A percentile compares a stretch with the other conserved stretches of the same genome.
Evolutionary conservation across 2,329 filamentous ascomycete genomes (phyloP).

Genomic region (Coniosporium tulheliwenetii): DNA sequence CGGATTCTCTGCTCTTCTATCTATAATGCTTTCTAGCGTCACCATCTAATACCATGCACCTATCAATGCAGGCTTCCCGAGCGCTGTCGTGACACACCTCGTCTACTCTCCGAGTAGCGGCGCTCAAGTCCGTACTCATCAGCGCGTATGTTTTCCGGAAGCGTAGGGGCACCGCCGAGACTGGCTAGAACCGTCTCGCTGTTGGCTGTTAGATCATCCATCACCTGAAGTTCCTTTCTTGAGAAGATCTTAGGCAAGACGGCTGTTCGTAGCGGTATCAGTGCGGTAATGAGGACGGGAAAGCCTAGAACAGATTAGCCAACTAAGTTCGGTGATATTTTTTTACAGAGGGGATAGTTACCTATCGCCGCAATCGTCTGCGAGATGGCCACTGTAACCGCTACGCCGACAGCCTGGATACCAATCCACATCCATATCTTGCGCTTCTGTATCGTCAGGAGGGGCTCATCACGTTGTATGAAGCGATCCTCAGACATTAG

Average conservation of each 20-base stretch:
- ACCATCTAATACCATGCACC: too few species aligned
- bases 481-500: slow-evolving; percentile 31
- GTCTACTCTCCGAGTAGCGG: too few species aligned
- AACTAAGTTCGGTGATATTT: too few species aligned
- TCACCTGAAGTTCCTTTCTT: slow-evolving; percentile 28
- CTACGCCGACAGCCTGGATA: slow-evolving; percentile 36
- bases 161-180: too few species aligned
- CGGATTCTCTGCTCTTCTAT: too few species aligned
- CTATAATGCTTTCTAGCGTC: too few species aligned
- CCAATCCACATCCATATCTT: slow-evolving; percentile 35
- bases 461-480: slow-evolving; percentile 29
- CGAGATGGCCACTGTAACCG: slow-evolving; percentile 39
- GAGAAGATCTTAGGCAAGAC: slow-evolving; percentile 36
- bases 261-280: slow-evolving; percentile 38
- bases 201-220: slow-evolving; percentile 39
- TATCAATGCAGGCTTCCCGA: too few species aligned
- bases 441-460: slow-evolving; percentile 26
- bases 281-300: slow-evolving; percentile 38
- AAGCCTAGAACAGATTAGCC: slow-evolving; percentile 24
- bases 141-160: too few species aligned
- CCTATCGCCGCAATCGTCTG: slow-evolving; percentile 42
- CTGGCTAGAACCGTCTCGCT: too few species aligned
- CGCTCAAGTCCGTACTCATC: too few species aligned
- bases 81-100: too few species aligned
- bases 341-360: too few species aligned